Base-by-base conservation (phyloP, 768 basidiomycete species). In the Boletus fagicola region DNA sequence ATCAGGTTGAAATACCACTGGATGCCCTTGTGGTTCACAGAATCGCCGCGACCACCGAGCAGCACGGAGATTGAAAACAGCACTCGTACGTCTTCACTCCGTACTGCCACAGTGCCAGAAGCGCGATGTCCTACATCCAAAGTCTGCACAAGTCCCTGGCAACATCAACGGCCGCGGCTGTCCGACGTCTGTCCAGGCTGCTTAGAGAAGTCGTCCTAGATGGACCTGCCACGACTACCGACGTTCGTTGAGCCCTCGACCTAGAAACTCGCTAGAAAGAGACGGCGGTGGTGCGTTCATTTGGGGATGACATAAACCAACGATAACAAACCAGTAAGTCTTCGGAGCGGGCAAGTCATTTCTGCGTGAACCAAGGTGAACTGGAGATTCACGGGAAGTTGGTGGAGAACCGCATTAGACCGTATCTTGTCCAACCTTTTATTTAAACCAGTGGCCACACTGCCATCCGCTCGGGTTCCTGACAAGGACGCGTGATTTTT, bases 131-230 rank as follows among this genome's bases (percentile, higher is more conserved):
- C 60, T 86, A 82, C 57, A 79, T 79, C 85, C 86, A 90, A 58
- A 81, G 75, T 52, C 76, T 78, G 73, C 88, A 86, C 13, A 87
- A 88, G 70, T 87, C 84, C 47, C 86, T 88, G 7, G 88, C 87
- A 51, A 84, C 80, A 64, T 87, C 85, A 8, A 8, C 86, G 87
- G 67, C 83, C 77, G 48, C 77, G 69, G 4, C 88, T 87, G 64
- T 89, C 89, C 54, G 79, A 67, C 12, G 86, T 88, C 75, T 87
- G 87, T 36, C 87, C 87, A 0, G 86, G 85, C 16, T 73, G 68
- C 51, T 80, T 79, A 28, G 84, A 77, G 70, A 87, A 89, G 68
- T 82, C 84, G 65, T 91, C 88, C 88, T 88, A 90, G 62, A 89
- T 83, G 16, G 84, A 85, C 64, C 82, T 82, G 11, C 85, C 85